Evolutionary conservation across 768 basidiomycete species (phyloP), one percentile per base, ranked within the genome.

Genomic region (Suillus placidus): DNA sequence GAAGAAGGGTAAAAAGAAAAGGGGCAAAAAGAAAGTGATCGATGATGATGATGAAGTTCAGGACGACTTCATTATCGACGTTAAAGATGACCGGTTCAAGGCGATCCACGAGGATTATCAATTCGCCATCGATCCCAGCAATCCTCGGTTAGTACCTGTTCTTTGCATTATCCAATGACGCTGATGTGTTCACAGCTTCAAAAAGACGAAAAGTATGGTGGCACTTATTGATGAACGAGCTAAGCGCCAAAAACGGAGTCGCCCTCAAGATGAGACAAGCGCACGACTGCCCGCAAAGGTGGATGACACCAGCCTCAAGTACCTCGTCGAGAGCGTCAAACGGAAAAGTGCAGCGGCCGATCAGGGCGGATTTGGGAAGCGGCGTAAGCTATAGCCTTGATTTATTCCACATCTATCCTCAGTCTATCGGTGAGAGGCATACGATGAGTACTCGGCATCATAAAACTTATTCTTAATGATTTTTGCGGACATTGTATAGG

Each of bases 111-210:
- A 97, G 70, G 91, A 98, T 72, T 88, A 93, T 71, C 86, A 89
- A 38, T 99, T 93, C 69, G 96, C 97, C 0, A 95, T 99, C 69
- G 97, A 99, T 77, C 97, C 97, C 23, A 92, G 87, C 62, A 93
- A 98, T 79, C 95, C 97, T 74, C 93, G 89, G 97, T 97, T 73
- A 69, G 95, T 84, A 12, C 56, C n/a, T 20, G 42, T 7, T 34
- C 6, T 32, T 10, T 18, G 35, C 23, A 34, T 30, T 45, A 35
- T 58, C n/a, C 12, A 37, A 32, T 9, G 32, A 30, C 3, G n/a
- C 42, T 40, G 55, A 56, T 14, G 1, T 32, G 14, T 18, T 64
- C 52, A 26, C 71, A 98, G 95, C 64, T 99, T 92, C 82, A 94
- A 91, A 76, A 95, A 92, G 81, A 96, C 97, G 1, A 93, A 91